phyloP scores from a whole-genome alignment of 306 rosid genomes.

The Corylus heterophylla region DNA sequence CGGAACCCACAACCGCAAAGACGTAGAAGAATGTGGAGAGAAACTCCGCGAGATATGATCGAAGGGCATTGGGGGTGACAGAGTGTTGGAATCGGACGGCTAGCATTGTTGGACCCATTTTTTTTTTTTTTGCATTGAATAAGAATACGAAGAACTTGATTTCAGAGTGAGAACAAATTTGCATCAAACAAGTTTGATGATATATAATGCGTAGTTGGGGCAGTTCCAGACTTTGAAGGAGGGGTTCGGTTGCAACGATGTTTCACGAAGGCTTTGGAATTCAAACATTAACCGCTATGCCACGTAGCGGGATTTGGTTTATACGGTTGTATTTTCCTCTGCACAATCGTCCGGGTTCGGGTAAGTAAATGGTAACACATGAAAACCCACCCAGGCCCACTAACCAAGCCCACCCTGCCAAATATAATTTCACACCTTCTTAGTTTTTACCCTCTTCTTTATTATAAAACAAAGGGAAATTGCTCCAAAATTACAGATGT shows the following conservation, averaged over 20 bases:
- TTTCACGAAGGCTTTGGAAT: not conserved
- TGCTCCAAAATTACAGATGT: too few relatives aligned
- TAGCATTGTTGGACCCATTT: slow-evolving; percentile 57
- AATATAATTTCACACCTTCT: too few relatives aligned
- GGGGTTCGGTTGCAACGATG: not conserved
- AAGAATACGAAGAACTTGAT: not conserved
- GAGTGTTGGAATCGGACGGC: slow-evolving; percentile 55
- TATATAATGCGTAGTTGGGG: not conserved
- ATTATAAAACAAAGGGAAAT: too few relatives aligned
- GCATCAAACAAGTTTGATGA: not conserved
- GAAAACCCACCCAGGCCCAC: too few relatives aligned
- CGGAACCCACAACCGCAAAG: slow-evolving; percentile 58
- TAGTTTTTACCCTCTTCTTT: too few relatives aligned
- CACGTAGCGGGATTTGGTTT: slow-evolving; percentile 12
- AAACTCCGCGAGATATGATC: slow-evolving; percentile 82
- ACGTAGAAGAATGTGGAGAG: slow-evolving; percentile 88
- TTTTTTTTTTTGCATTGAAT: slow-evolving; percentile 7
- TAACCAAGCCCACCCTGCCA: too few relatives aligned
- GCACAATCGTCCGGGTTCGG: too few relatives aligned
- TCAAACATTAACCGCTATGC: slow-evolving; percentile 6
- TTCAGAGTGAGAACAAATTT: not conserved
- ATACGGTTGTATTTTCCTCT: not conserved
- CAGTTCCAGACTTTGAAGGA: not conserved
- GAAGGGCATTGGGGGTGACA: slow-evolving; percentile 56
- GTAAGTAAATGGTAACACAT: too few relatives aligned